Percentiles rank a stretch among this genome's conserved stretches.
Conservation (phyloP, 768 basidiomycete genomes). For the Lactifluus subvellereus region DNA sequence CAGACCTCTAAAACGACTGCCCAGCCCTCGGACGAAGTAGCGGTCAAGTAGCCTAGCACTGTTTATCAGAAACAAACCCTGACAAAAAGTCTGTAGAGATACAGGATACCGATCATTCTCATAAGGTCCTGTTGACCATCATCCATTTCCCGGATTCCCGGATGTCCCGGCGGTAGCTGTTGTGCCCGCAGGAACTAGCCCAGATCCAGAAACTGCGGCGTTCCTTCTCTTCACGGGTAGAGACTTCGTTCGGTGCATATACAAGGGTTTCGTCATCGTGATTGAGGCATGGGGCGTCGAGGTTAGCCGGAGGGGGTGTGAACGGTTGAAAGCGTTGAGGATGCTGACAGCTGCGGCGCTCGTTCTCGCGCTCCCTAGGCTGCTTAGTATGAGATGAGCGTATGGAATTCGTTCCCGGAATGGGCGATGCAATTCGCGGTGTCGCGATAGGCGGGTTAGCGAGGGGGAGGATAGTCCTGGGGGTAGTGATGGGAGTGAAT, state of each 20-base stretch:
- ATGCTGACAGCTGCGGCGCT: conserved; percentile 43
- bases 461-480: conserved; percentile 40
- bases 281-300: conserved; percentile 25
- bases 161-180: conserved; percentile 37
- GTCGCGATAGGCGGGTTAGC: conserved; percentile 26
- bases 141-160: conserved; percentile 33
- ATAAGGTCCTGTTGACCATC: conserved; percentile 50
- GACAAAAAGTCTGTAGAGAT: background rate
- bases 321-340: conserved; percentile 53
- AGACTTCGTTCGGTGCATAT: conserved; percentile 24
- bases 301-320: conserved; percentile 22
- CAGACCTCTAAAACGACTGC: conserved; percentile 77
- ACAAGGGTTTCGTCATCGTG: conserved; percentile 31
- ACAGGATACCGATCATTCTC: conserved; percentile 56
- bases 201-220: conserved; percentile 53
- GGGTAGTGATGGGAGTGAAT: conserved; percentile 46
- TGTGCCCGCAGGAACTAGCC: conserved; percentile 28
- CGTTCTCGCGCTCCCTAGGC: conserved; percentile 29
- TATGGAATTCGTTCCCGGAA: background rate
- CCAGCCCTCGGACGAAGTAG: conserved; percentile 80
- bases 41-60: conserved; percentile 58
- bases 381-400: conserved; percentile 25
- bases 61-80: background rate
- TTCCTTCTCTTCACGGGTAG: conserved; percentile 35
- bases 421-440: conserved; percentile 16